Evolutionary conservation across 768 basidiomycete genomes (phyloP).

Genomic region (Sistotremastrum niveocremeum): DNA sequence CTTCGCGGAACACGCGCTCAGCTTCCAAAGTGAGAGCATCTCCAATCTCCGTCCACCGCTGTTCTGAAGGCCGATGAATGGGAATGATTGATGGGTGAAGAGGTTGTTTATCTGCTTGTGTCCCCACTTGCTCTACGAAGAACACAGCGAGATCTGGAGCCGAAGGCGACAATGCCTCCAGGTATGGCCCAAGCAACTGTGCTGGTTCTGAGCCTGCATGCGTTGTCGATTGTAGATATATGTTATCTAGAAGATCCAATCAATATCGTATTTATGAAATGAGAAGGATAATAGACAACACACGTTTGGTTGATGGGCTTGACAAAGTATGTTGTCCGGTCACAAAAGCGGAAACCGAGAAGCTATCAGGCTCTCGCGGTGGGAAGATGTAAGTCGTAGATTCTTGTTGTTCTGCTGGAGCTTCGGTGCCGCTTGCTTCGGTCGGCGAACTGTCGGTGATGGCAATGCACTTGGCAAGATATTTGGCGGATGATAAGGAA

Average conservation of each 20-base stretch:
- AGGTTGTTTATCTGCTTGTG: conserved; percentile 15
- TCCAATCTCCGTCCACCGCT: conserved; percentile 27
- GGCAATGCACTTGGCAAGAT: conserved; percentile 36
- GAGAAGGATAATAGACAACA: not conserved
- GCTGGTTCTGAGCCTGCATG: conserved; percentile 19
- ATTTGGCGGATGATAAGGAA: conserved; percentile 2
- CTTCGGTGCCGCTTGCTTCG: conserved; percentile 14
- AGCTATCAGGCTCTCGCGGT: conserved; percentile 62
- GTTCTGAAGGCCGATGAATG: conserved; percentile 18
- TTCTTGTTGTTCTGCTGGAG: conserved; percentile 3
- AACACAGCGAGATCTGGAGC: conserved; percentile 28
- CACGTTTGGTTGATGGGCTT: conserved; percentile 2
- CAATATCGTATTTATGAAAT: conserved; percentile 4
- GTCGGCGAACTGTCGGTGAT: conserved; percentile 16
- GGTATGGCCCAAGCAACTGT: conserved; percentile 40
- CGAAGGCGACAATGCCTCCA: conserved; percentile 28
- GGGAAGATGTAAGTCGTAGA: conserved; percentile 22
- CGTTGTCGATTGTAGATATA: conserved; percentile 18
- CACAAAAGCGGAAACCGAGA: conserved; percentile 45
- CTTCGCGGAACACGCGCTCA: conserved; percentile 42
- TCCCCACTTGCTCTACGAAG: conserved; percentile 22
- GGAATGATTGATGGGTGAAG: conserved; percentile 18
- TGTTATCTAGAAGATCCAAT: conserved; percentile 49
- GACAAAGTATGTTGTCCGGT: not conserved
- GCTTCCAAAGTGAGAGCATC: conserved; percentile 46